A percentile compares a stretch with the other conserved stretches of the same genome.
Conservation (phyloP, 768 basidiomycete species). For the Pulveroboletus sp. region DNA sequence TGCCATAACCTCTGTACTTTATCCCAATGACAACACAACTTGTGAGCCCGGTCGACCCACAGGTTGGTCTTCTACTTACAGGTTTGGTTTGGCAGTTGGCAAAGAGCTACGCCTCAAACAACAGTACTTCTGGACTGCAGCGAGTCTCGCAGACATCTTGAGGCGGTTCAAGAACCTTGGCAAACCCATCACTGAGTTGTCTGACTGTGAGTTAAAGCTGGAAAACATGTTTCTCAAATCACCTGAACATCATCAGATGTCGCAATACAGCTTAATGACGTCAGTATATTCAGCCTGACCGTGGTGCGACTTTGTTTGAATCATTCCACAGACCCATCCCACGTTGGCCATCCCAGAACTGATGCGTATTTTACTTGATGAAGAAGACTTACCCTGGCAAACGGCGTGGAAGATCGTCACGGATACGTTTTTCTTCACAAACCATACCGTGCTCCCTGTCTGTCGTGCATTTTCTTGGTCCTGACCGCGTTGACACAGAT, state of each 20-base stretch:
- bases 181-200: slow-evolving; percentile 73
- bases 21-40: slow-evolving; percentile 89
- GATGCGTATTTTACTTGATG: slow-evolving; percentile 88
- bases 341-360: slow-evolving; percentile 93
- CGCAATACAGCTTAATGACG: slow-evolving; percentile 94
- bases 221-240: not conserved
- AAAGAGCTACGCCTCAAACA: slow-evolving; percentile 91
- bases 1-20: slow-evolving; percentile 91
- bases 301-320: slow-evolving; percentile 1
- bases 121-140: slow-evolving; percentile 94
- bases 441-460: slow-evolving; percentile 89
- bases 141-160: slow-evolving; percentile 83
- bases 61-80: not conserved
- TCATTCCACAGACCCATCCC: slow-evolving; percentile 73
- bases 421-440: slow-evolving; percentile 93
- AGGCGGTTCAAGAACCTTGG: slow-evolving; percentile 89
- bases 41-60: slow-evolving; percentile 34
- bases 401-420: slow-evolving; percentile 85
- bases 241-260: slow-evolving; percentile 64
- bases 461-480: slow-evolving; percentile 25
- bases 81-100: slow-evolving; percentile 48
- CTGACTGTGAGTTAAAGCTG: slow-evolving; percentile 62
- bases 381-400: slow-evolving; percentile 84
- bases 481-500: not conserved
- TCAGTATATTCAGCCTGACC: slow-evolving; percentile 31